Base-by-base conservation (phyloP, 352 stramenopile genomes). In the Phytopythium ostracodes region DNA sequence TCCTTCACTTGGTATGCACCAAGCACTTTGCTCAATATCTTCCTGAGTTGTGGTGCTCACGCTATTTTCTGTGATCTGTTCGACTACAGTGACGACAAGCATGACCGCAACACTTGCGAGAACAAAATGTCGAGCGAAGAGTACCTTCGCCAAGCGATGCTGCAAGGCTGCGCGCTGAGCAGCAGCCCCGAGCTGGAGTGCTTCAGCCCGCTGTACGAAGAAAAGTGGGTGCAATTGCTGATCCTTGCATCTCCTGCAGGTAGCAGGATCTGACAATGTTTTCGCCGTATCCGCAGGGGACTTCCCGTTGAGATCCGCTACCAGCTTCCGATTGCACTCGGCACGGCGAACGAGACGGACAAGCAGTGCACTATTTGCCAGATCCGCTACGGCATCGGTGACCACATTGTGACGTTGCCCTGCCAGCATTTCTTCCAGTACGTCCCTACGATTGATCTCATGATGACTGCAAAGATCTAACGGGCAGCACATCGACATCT, bases 401-500 rank as follows among this genome's bases (percentile, higher is more conserved):
- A 92, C 61, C 82, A 93, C 54, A 92, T 95, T 49, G 81, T 90
- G 31, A 92, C 84, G 42, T 65, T 95, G 24, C 82, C 84, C 4
- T 95, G 86, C 35, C 77, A 95, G 52, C 86, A 95, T 51, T 95
- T 92, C 56, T 95, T 95, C 72, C 86, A 95, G 84, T 94, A 79
- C 58, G 81, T 82, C n/a, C 22, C 6, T 51, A 22, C 22, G 5
- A n/a, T 51, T 15, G 18, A 54, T 31, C 35, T 36, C n/a, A n/a
- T 20, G 0, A 38, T 54, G 15, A 12, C 31, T 40, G 24, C 36
- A 0, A 35, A 46, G 22, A 24, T 8, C 15, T 56, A 33, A 33
- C 29, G 29, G 29, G 29, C 29, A 7, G 4, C 12, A 51, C 52
- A n/a, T 51, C 66, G 63, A 56, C 54, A 29, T 54, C 35, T 51